A percentile compares a stretch with the other conserved stretches of the same genome.
phyloP scores from a whole-genome alignment of 2,329 filamentous ascomycete species.

The Phoma sp. region DNA sequence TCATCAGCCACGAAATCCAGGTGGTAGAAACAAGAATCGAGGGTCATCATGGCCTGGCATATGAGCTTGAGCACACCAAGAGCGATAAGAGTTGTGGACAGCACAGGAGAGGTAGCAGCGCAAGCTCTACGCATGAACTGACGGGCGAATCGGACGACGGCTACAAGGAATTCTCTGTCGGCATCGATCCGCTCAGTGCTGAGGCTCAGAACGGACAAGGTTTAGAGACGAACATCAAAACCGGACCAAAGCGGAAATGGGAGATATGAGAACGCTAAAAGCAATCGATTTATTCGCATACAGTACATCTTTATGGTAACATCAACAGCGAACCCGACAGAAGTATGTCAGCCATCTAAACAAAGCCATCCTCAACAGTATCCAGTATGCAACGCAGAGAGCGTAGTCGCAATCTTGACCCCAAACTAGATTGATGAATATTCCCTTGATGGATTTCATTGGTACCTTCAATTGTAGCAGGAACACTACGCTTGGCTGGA shows the following conservation, averaged over 20 bases:
- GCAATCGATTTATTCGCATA: background rate
- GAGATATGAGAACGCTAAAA: slow-evolving; percentile 12
- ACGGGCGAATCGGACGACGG: slow-evolving; percentile 19
- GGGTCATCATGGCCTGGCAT: slow-evolving; percentile 31
- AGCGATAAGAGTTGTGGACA: slow-evolving; percentile 8
- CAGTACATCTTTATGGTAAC: background rate
- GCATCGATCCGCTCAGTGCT: slow-evolving; percentile 31
- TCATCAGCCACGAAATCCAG: slow-evolving; percentile 43
- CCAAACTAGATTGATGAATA: too few species aligned
- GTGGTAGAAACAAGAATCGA: slow-evolving; percentile 38
- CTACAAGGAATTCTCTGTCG: slow-evolving; percentile 29
- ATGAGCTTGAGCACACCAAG: slow-evolving; percentile 36
- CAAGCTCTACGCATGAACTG: slow-evolving; percentile 29
- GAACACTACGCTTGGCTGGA: too few species aligned
- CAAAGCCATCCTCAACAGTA: too few species aligned
- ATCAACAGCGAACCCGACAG: too few species aligned
- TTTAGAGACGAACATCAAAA: slow-evolving; percentile 32
- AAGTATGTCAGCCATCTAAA: background rate
- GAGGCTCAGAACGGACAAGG: slow-evolving; percentile 15
- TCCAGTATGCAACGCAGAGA: too few species aligned
- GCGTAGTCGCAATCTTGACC: too few species aligned
- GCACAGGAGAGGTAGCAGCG: slow-evolving; percentile 32
- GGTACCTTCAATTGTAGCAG: too few species aligned
- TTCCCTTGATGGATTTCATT: too few species aligned
- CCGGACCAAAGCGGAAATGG: slow-evolving; percentile 31